Conservation (phyloP, 345 rosid genomes). For the Boechera retrofracta region DNA sequence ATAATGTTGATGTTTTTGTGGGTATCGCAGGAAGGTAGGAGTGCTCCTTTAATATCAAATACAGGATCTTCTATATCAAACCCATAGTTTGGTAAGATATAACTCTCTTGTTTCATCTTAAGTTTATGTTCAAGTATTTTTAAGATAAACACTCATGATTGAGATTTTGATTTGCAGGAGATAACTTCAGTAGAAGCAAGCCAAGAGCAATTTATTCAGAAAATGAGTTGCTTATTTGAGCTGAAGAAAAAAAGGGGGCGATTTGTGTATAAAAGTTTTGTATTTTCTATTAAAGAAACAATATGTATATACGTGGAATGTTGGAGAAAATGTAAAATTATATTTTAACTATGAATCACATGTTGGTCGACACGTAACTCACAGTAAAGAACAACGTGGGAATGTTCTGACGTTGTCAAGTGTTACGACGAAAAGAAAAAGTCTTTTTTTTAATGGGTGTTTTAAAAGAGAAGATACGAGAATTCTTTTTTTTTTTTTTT, state of each 20-base stretch:
- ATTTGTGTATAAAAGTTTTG: not conserved
- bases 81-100: conserved; percentile 38
- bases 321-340: conserved; percentile 7
- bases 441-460: not conserved
- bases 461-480: not conserved
- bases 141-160: conserved; percentile 16
- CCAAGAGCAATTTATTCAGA: not conserved
- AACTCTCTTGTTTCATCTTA: conserved; percentile 10
- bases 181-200: conserved; percentile 25
- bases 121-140: conserved; percentile 4
- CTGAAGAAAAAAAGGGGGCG: conserved; percentile 3
- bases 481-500: no score
- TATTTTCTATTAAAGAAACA: not conserved
- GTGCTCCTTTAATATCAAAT: conserved; percentile 37
- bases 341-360: not conserved
- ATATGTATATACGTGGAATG: conserved; percentile 26
- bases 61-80: conserved; percentile 39
- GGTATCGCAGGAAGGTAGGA: conserved; percentile 42
- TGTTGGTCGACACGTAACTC: conserved; percentile 36
- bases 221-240: conserved; percentile 20
- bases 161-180: conserved; percentile 30
- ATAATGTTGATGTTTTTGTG: conserved; percentile 4
- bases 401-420: conserved; percentile 14
- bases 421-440: not conserved
- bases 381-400: conserved; percentile 33